Conservation (phyloP, 164 flowering plant species). For the Aristolochia fimbriata region DNA sequence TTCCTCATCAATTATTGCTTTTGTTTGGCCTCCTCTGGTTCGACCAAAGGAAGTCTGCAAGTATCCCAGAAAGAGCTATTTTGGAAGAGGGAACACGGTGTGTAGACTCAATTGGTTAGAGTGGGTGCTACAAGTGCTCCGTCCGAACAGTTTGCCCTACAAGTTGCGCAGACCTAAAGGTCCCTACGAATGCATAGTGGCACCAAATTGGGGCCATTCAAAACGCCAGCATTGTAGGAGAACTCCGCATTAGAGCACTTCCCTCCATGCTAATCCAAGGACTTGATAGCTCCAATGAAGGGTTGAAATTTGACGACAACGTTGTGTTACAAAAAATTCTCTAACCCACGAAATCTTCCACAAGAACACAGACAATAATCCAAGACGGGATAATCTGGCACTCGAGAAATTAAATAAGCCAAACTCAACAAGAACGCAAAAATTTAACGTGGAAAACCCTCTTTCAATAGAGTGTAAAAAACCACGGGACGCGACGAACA, state of each 20-base stretch:
- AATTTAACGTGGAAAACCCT: no score
- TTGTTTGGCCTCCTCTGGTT: conserved; percentile 14
- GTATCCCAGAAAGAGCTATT: conserved; percentile 66
- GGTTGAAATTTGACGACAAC: conserved; percentile 34
- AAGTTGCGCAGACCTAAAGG: conserved; percentile 60
- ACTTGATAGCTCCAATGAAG: conserved; percentile 75
- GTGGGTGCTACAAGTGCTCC: conserved; percentile 53
- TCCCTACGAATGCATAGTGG: conserved; percentile 54
- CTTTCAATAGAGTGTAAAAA: no score
- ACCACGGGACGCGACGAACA: no score
- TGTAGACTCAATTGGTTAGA: conserved; percentile 76
- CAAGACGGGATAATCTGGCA: no score
- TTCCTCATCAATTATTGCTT: conserved; percentile 21
- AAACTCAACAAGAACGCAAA: no score
- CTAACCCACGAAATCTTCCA: no score
- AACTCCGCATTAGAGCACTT: conserved; percentile 47
- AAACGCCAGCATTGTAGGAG: conserved; percentile 70
- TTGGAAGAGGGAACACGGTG: conserved; percentile 82
- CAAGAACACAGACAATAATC: no score
- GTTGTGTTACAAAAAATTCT: no score
- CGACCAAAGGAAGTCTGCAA: conserved; percentile 34
- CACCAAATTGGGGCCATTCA: conserved; percentile 62
- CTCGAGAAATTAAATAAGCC: no score
- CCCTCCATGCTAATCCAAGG: conserved; percentile 61
- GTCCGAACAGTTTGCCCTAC: conserved; percentile 53